These are phyloP conservation scores for Hippophae tibetana DNA, from an alignment of 306 rosid genomes.

Conservation along the genomic window DNA sequence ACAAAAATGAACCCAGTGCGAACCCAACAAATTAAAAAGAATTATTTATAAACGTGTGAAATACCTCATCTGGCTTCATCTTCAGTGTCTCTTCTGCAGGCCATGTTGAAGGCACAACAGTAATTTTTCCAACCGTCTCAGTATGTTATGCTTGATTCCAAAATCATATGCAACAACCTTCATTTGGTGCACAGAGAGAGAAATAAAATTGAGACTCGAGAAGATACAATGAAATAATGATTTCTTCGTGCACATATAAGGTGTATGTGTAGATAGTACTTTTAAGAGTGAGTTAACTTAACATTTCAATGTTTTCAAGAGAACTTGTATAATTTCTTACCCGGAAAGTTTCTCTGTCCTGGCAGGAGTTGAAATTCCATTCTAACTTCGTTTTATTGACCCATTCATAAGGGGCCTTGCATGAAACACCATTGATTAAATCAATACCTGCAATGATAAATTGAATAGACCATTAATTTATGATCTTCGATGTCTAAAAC, in stretches of 20 bases:
- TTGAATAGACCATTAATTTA: conserved; percentile 8
- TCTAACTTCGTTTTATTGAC: conserved; percentile 53
- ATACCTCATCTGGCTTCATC: conserved; percentile 64
- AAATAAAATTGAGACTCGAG: not conserved
- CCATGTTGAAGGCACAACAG: conserved; percentile 89
- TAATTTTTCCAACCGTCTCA: conserved; percentile 77
- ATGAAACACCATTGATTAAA: conserved; percentile 88
- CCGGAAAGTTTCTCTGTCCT: conserved; percentile 40
- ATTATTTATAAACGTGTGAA: no score
- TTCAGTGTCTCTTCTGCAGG: conserved; percentile 71
- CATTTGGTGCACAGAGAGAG: conserved; percentile 18
- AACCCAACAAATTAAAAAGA: no score
- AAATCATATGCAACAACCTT: conserved; percentile 92
- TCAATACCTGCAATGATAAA: conserved; percentile 57
- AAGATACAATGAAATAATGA: no score
- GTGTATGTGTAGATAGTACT: no score
- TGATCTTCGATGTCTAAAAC: conserved; percentile 2
- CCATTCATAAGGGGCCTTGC: conserved; percentile 79
- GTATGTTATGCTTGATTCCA: conserved; percentile 92
- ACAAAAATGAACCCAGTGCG: no score
- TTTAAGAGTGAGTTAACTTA: not conserved
- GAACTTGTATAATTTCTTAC: conserved; percentile 28
- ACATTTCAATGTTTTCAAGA: not conserved
- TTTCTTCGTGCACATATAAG: no score
- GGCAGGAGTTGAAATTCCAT: conserved; percentile 52